Base-by-base conservation (phyloP, 208 protist genomes). In the Naegleria lovaniensis region DNA sequence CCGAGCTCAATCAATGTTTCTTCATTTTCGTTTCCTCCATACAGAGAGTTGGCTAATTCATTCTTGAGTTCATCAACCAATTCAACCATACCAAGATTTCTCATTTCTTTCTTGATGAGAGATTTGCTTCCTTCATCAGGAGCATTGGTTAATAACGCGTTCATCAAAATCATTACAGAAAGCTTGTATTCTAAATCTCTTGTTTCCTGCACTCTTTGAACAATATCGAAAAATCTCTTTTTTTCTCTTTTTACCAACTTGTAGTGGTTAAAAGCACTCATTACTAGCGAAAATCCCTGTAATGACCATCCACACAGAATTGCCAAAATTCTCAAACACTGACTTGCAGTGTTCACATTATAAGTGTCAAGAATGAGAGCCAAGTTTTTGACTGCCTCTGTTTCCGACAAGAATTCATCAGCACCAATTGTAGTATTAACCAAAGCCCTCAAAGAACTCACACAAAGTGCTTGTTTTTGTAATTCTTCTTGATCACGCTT, bases 231-330 rank as follows among this genome's bases (percentile, higher is more conserved):
- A 29, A 88, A 88, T 55, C 84, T 51, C 9, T n/a, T 33, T 36
- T 33, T 48, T 38, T 88, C 84, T 58, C 84, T 88, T 1, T n/a
- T 51, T 5, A 88, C 43, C 25, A 88, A 55, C 22, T 88, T 88
- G 41, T 58, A 88, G 41, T 88, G 84, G 55, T 88, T 58, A 33
- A 88, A 58, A 22, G 84, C 39, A 38, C 55, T 19, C 39, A 88
- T 39, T 0, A 55, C 39, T 0, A 88, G 41, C 5, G 39, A 48
- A 36, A 39, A 88, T 39, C 84, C 84, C 16, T 88, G 40, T n/a
- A 51, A 22, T 6, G 16, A 29, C 83, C 83, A 87, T 52, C 29
- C 15, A 51, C 83, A 87, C 40, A 87, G 3, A 36, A 87, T 25
- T 51, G 83, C 83, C 15, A 87, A 87, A 15, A 87, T 51, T 22